phyloP scores from a whole-genome alignment of 345 rosid genomes.

The Eucalyptus regnans region DNA sequence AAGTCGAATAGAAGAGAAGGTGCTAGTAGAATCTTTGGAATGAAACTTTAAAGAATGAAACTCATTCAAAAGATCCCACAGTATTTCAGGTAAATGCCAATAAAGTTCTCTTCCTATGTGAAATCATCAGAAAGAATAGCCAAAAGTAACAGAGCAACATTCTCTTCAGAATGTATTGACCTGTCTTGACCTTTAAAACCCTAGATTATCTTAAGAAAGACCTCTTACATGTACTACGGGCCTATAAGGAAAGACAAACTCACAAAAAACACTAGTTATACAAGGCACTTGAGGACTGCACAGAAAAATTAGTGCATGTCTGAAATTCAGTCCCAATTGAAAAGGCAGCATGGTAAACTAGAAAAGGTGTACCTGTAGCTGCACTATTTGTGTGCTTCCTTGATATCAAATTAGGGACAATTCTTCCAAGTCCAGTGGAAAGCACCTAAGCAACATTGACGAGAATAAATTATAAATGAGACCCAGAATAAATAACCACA shows the following conservation, averaged over 20 bases:
- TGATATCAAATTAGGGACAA: conserved; percentile 96
- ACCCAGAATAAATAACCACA: background rate
- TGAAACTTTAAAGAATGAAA: background rate
- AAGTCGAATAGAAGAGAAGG: background rate
- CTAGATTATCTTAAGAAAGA: background rate
- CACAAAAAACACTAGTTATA: background rate
- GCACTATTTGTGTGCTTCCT: conserved; percentile 99
- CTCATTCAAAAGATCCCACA: background rate
- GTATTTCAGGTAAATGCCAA: background rate
- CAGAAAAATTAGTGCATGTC: background rate
- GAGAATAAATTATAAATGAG: background rate
- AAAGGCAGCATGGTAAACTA: background rate
- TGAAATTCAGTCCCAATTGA: background rate
- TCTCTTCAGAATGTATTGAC: background rate
- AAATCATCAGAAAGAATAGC: background rate
- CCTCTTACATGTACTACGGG: background rate
- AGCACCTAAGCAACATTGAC: conserved; percentile 48
- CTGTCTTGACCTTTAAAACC: background rate
- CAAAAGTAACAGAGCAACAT: background rate
- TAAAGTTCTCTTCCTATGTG: background rate
- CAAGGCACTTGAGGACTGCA: background rate
- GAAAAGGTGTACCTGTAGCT: conserved; percentile 58
- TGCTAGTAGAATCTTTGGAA: background rate
- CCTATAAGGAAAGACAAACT: background rate
- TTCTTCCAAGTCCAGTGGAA: conserved; percentile 99